Evolutionary conservation across 805 yeast genomes (phyloP).

Genomic region (Sungouiella blattae): DNA sequence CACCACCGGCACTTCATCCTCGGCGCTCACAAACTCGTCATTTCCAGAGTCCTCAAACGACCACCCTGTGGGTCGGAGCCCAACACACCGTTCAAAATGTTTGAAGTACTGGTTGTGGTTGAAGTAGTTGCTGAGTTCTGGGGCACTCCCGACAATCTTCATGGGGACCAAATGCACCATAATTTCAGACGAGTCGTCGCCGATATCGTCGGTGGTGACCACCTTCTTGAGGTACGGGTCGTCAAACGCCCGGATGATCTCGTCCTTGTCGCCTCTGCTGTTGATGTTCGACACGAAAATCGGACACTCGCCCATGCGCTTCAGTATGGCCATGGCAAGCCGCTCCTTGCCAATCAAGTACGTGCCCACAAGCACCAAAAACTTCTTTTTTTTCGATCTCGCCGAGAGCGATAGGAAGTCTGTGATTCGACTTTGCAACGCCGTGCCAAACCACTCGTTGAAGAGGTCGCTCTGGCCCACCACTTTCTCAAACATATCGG

Average conservation of each 20-base stretch:
- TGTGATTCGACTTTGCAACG: conserved; percentile 37
- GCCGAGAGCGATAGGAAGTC: conserved; percentile 23
- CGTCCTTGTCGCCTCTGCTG: conserved; percentile 37
- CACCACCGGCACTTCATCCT: conserved; percentile 5
- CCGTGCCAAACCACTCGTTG: conserved; percentile 30
- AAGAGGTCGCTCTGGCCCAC: conserved; percentile 18
- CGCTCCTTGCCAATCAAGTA: conserved; percentile 93
- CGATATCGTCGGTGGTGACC: conserved; percentile 28
- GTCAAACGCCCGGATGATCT: conserved; percentile 43
- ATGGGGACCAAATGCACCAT: conserved; percentile 73
- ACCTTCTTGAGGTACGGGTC: conserved; percentile 38
- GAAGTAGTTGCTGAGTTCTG: conserved; percentile 48
- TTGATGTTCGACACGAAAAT: conserved; percentile 52
- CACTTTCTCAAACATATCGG: conserved; percentile 46
- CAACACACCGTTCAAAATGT: conserved; percentile 60
- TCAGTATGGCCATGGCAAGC: conserved; percentile 65
- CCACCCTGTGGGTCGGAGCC: conserved; percentile 91
- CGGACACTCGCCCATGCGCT: conserved; percentile 43
- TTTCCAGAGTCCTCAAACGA: conserved; percentile 39
- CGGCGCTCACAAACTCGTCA: conserved; percentile 8
- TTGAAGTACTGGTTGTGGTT: conserved; percentile 40
- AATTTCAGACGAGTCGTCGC: conserved; percentile 33
- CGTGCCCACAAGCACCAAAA: conserved; percentile 72
- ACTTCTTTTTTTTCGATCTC: conserved; percentile 30
- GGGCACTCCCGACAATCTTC: conserved; percentile 47